phyloP scores from a whole-genome alignment of 1,284 basidiomycete genomes.

The Tausonia pullulans region DNA sequence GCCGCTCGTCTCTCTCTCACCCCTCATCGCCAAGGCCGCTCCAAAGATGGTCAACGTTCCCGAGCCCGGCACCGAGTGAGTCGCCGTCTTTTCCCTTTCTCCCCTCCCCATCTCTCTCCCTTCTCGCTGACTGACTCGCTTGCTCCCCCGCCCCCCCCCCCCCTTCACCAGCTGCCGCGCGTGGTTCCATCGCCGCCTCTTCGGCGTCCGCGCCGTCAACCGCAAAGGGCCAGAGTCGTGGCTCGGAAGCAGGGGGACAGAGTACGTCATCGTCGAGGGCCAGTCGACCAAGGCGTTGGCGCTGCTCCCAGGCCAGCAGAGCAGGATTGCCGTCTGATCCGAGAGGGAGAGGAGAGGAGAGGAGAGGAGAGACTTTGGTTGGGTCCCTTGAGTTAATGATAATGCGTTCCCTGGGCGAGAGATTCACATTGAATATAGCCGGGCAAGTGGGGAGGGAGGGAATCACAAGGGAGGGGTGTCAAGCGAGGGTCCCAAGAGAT shows the following conservation, averaged over 20 bases:
- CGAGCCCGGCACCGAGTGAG: slow-evolving; percentile 1
- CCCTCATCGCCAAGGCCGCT: not conserved
- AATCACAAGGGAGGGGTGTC: no score
- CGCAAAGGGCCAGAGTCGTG: not conserved
- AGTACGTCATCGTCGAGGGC: not conserved
- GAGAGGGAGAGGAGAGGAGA: no score
- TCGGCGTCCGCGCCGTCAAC: not conserved
- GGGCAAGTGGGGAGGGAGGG: no score
- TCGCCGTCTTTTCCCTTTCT: not conserved
- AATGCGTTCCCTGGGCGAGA: no score
- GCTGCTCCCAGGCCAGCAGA: no score
- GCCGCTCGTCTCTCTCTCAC: not conserved
- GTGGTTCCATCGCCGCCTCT: not conserved
- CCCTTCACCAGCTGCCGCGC: not conserved
- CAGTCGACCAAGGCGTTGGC: not conserved
- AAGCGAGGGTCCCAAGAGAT: no score
- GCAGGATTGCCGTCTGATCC: no score
- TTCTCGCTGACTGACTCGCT: not conserved
- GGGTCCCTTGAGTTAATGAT: no score
- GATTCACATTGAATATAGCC: no score
- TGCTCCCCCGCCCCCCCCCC: not conserved
- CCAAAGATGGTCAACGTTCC: not conserved
- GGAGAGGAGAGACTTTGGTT: no score
- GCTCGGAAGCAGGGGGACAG: not conserved
- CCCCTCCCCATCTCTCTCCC: not conserved